phyloP scores from a whole-genome alignment of 75 land plant species.

The Sequoiadendron giganteum region DNA sequence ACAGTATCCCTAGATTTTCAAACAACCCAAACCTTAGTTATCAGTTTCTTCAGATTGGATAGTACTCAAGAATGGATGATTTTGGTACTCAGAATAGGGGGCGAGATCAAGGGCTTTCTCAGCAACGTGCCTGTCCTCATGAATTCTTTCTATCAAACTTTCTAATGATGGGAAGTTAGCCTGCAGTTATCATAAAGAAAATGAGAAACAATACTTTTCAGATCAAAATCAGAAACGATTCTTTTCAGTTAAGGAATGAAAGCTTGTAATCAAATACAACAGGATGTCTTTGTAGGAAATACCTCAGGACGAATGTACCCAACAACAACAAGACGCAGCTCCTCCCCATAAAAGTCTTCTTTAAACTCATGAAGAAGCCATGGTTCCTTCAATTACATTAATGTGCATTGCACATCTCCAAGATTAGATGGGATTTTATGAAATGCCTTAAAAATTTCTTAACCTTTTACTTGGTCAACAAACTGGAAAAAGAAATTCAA shows the following conservation, averaged over 20 bases:
- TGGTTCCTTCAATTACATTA: slow-evolving; percentile 66
- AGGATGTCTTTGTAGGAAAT: slow-evolving; percentile 1
- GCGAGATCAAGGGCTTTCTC: slow-evolving; percentile 81
- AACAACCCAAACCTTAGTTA: neutral
- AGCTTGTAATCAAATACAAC: neutral
- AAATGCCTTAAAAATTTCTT: neutral
- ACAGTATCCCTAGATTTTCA: no score
- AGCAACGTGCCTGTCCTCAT: slow-evolving; percentile 81
- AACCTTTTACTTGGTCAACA: neutral
- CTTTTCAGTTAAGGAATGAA: neutral
- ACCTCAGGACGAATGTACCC: slow-evolving; percentile 99
- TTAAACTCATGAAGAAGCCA: slow-evolving; percentile 95
- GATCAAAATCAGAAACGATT: neutral
- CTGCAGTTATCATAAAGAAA: slow-evolving; percentile 29
- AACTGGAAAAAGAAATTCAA: neutral
- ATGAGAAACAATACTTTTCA: slow-evolving; percentile 7
- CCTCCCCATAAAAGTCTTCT: slow-evolving; percentile 97
- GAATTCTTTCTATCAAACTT: slow-evolving; percentile 74
- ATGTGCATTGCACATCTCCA: neutral
- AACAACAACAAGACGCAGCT: slow-evolving; percentile 80
- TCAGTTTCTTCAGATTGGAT: neutral
- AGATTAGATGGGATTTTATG: neutral
- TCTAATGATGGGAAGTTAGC: slow-evolving; percentile 90
- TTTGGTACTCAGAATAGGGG: slow-evolving; percentile 52
- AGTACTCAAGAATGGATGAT: slow-evolving; percentile 36